A percentile compares a stretch with the other conserved stretches of the same genome.
These are phyloP conservation scores for Mercurialis annua DNA, from an alignment of 345 rosid genomes.

Conservation along the genomic window DNA sequence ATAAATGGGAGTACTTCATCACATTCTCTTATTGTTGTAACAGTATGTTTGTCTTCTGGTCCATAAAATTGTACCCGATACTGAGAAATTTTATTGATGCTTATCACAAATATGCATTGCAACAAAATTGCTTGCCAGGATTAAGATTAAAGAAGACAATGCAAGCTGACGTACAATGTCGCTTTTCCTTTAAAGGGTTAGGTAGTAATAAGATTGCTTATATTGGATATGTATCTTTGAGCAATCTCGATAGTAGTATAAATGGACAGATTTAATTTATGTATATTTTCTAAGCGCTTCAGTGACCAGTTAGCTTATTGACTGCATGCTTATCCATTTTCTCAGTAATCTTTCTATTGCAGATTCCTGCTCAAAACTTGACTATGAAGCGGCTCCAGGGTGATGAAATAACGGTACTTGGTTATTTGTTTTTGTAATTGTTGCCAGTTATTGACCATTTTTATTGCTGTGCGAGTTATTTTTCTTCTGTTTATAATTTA, in stretches of 20 bases:
- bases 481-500: background rate
- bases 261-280: background rate
- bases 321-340: constrained; percentile 14
- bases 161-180: background rate
- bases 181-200: background rate
- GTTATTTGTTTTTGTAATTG: background rate
- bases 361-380: constrained; percentile 79
- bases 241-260: no score
- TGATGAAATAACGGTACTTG: constrained; percentile 76
- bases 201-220: background rate
- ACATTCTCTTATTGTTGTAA: background rate
- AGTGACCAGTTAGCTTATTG: background rate
- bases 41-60: background rate
- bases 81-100: background rate
- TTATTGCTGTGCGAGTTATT: constrained; percentile 1
- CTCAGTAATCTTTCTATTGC: constrained; percentile 34
- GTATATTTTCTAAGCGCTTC: background rate
- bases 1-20: background rate
- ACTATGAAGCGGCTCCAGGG: constrained; percentile 85
- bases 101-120: background rate
- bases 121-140: background rate
- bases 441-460: background rate
- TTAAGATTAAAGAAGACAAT: background rate
- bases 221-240: background rate
- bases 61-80: background rate